These are phyloP conservation scores for Gentiana straminea DNA, from an alignment of 257 asterid genomes.

Conservation along the genomic window DNA sequence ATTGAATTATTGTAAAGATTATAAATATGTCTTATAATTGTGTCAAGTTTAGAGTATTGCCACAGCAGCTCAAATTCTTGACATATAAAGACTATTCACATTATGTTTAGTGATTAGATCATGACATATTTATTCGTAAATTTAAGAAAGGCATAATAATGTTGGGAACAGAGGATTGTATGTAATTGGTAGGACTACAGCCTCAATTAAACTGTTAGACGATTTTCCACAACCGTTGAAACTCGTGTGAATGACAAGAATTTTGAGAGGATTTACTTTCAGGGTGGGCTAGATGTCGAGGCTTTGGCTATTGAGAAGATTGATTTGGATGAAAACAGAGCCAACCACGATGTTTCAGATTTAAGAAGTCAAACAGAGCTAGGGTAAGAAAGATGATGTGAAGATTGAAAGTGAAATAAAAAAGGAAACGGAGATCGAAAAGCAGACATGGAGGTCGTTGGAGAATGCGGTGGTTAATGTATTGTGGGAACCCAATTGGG, in stretches of 20 bases:
- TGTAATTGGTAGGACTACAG: not conserved
- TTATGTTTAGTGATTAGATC: no score
- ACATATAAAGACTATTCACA: no score
- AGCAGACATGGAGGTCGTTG: conserved; percentile 72
- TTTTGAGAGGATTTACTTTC: conserved; percentile 73
- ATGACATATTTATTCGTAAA: no score
- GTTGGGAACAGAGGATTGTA: conserved; percentile 19
- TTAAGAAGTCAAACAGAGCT: conserved; percentile 10
- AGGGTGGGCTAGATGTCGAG: conserved; percentile 68
- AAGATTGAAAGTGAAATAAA: conserved; percentile 11
- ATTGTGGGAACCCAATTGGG: conserved; percentile 87
- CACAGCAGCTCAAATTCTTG: no score
- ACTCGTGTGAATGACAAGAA: conserved; percentile 59
- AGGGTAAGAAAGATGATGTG: conserved; percentile 14
- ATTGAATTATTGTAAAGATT: no score
- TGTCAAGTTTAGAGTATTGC: no score
- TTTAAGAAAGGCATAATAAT: no score
- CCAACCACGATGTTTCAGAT: conserved; percentile 2
- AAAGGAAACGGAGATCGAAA: conserved; percentile 53
- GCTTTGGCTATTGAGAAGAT: conserved; percentile 44
- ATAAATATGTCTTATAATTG: no score
- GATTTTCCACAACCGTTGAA: conserved; percentile 46
- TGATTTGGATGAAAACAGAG: conserved; percentile 30
- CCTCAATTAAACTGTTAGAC: conserved; percentile 35
- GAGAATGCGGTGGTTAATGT: conserved; percentile 57